Evolutionary conservation across 257 asterid genomes (phyloP).

Genomic region (Echium plantagineum): DNA sequence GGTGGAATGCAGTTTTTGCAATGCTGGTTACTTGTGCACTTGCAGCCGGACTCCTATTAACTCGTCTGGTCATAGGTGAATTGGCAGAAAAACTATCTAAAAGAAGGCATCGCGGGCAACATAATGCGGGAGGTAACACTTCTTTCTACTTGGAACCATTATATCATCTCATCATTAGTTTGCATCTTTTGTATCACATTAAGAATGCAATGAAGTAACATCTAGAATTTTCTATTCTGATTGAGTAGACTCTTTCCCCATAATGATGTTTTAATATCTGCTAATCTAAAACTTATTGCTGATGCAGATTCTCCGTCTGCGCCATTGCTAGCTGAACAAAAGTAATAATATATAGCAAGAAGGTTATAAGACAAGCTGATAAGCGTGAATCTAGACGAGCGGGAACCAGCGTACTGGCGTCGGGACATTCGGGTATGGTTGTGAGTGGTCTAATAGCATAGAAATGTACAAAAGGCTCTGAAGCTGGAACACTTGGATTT

Average conservation of each 20-base stretch:
- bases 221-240: background rate
- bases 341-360: slow-evolving; percentile 1
- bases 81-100: slow-evolving; percentile 30
- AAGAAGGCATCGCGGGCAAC: slow-evolving; percentile 12
- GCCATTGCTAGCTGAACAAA: slow-evolving; percentile 22
- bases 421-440: background rate
- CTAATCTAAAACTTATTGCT: background rate
- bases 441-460: background rate
- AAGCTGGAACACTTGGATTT: background rate
- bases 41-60: slow-evolving; percentile 56
- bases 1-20: slow-evolving; percentile 63
- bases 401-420: background rate
- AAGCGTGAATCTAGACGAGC: background rate
- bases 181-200: background rate
- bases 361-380: background rate
- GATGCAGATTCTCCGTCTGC: slow-evolving; percentile 25
- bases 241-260: background rate
- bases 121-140: slow-evolving; percentile 27
- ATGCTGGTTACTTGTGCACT: slow-evolving; percentile 63
- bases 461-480: background rate
- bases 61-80: slow-evolving; percentile 51
- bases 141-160: slow-evolving; percentile 1
- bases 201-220: background rate
- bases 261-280: no score
- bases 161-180: background rate